Percentiles rank a stretch among this genome's conserved stretches.
Conservation (phyloP, 768 basidiomycete genomes). For the Tricholoma saponaceum region DNA sequence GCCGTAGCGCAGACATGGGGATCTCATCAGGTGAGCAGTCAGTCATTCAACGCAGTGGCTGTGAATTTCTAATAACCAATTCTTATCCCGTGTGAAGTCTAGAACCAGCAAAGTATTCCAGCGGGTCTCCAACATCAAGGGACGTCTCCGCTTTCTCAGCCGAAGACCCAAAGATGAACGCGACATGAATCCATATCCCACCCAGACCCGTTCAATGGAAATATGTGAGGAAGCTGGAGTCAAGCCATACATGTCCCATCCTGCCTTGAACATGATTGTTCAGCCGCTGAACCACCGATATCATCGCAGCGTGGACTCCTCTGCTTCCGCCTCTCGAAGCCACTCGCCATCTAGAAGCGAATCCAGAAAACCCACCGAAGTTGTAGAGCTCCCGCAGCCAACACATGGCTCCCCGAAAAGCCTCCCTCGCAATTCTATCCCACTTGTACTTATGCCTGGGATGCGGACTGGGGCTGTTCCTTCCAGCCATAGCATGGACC, state of each 20-base stretch:
- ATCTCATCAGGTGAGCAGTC: not conserved
- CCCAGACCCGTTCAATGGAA: slow-evolving; percentile 22
- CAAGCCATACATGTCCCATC: slow-evolving; percentile 47
- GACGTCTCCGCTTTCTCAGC: slow-evolving; percentile 27
- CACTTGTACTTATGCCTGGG: not conserved
- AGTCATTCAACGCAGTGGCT: not conserved
- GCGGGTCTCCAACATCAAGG: slow-evolving; percentile 33
- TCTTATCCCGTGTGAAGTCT: slow-evolving; percentile 13
- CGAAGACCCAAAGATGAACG: slow-evolving; percentile 23
- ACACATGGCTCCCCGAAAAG: not conserved
- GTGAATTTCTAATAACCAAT: not conserved
- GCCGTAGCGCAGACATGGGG: not conserved
- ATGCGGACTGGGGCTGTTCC: not conserved
- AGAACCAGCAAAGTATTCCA: slow-evolving; percentile 34
- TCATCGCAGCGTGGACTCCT: slow-evolving; percentile 21
- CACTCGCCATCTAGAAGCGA: slow-evolving; percentile 9
- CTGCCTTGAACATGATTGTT: slow-evolving; percentile 24
- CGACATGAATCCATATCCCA: slow-evolving; percentile 19
- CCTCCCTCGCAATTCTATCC: not conserved
- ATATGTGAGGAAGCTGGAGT: slow-evolving; percentile 13
- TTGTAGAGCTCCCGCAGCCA: not conserved
- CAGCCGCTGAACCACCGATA: slow-evolving; percentile 14
- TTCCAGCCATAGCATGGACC: not conserved
- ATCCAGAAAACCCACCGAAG: slow-evolving; percentile 2
- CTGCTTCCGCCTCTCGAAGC: slow-evolving; percentile 6